These are phyloP conservation scores for Tetrahymena thermophila DNA, from an alignment of 73 alveolate genomes.

Conservation along the genomic window DNA sequence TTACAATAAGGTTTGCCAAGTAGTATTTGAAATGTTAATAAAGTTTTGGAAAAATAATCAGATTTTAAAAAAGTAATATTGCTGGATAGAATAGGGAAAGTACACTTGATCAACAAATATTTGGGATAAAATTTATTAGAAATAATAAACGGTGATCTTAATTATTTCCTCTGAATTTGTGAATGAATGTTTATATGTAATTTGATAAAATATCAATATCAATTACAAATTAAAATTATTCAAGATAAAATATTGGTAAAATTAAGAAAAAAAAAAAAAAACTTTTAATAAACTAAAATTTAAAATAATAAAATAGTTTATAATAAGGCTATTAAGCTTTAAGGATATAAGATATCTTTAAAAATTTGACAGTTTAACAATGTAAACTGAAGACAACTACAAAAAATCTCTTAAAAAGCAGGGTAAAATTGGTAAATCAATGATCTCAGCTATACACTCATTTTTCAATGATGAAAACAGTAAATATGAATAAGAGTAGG, in stretches of 20 bases:
- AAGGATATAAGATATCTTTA: too few species aligned
- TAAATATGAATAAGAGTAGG: neutral
- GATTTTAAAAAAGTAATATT: neutral
- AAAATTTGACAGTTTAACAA: too few species aligned
- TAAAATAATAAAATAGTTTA: neutral
- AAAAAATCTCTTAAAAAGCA: neutral
- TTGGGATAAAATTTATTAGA: neutral
- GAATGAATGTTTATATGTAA: neutral
- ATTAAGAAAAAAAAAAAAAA: neutral
- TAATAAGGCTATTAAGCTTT: too few species aligned
- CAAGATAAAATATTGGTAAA: neutral
- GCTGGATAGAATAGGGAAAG: neutral
- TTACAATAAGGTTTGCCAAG: neutral
- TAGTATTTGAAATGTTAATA: too few species aligned
- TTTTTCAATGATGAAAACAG: neutral
- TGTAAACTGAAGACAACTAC: neutral
- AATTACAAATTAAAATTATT: neutral
- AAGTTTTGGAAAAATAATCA: neutral
- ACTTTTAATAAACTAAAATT: too few species aligned
- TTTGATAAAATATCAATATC: neutral
- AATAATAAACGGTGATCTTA: too few species aligned
- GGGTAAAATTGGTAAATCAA: neutral
- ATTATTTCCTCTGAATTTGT: neutral
- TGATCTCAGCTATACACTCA: neutral
- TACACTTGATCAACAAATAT: neutral